Evolutionary conservation across 805 yeast genomes (phyloP).

Genomic region (Sungouiozyma intestinalis): DNA sequence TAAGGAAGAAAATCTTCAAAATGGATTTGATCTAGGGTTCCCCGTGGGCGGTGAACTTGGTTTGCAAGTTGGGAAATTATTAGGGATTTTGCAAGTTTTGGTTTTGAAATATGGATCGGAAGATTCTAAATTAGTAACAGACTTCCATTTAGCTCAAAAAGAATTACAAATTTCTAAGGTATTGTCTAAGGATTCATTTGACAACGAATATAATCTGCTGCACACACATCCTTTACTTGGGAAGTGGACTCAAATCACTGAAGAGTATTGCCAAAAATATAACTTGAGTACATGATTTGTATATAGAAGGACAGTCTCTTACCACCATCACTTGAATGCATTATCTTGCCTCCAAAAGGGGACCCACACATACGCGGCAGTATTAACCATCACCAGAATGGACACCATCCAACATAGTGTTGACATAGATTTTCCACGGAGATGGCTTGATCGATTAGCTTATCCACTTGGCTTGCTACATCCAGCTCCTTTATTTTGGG

Average conservation of each 20-base stretch:
- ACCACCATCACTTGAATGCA: too few species aligned
- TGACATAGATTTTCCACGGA: constrained; percentile 91
- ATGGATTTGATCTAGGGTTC: constrained; percentile 74
- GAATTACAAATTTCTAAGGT: constrained; percentile 55
- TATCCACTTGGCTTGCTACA: constrained; percentile 85
- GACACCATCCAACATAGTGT: constrained; percentile 97
- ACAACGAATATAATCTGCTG: constrained; percentile 34
- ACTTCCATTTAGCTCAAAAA: constrained; percentile 31
- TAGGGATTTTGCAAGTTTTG: constrained; percentile 41
- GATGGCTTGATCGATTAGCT: constrained; percentile 87
- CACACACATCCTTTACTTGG: constrained; percentile 30
- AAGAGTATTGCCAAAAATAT: constrained; percentile 12
- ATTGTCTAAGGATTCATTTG: constrained; percentile 45
- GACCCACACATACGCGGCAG: neutral
- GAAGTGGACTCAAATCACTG: constrained; percentile 34
- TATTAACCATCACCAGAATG: constrained; percentile 65
- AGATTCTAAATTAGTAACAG: constrained; percentile 12
- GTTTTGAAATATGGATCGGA: constrained; percentile 11
- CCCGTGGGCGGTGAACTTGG: constrained; percentile 70
- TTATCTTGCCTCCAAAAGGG: too few species aligned
- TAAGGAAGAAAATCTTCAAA: constrained; percentile 60
- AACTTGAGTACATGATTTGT: constrained; percentile 4
- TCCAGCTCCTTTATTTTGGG: constrained; percentile 57
- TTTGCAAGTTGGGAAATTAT: constrained; percentile 47
- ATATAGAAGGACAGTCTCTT: neutral